phyloP scores from a whole-genome alignment of 495 filamentous ascomycete genomes.

The Barbatosphaeria neglecta region DNA sequence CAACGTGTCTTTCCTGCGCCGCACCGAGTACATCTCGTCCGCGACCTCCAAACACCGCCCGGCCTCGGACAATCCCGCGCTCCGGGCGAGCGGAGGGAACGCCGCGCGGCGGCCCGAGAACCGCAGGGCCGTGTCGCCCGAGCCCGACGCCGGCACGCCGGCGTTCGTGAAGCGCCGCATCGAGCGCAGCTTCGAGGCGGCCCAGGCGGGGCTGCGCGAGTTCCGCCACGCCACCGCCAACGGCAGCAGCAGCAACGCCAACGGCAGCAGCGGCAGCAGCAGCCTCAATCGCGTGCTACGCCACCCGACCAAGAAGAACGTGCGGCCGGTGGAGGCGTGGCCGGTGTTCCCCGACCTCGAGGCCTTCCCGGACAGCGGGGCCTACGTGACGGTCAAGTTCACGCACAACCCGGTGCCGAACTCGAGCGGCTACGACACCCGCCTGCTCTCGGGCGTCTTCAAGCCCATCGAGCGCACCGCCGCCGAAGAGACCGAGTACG shows the following conservation, averaged over 20 bases:
- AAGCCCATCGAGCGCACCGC: constrained; percentile 46
- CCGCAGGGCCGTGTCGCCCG: constrained; percentile 31
- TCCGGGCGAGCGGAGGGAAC: constrained; percentile 30
- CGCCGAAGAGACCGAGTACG: constrained; percentile 36
- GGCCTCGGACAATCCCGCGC: constrained; percentile 6
- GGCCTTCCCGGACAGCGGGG: constrained; percentile 74
- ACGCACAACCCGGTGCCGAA: constrained; percentile 61
- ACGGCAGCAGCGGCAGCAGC: no score
- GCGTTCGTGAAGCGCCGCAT: constrained; percentile 70
- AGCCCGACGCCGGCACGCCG: constrained; percentile 58
- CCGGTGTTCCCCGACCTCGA: constrained; percentile 82
- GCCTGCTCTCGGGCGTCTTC: constrained; percentile 71
- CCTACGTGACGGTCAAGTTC: constrained; percentile 84
- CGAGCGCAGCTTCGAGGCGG: constrained; percentile 75
- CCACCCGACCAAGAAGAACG: constrained; percentile 71
- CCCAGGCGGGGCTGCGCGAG: constrained; percentile 35
- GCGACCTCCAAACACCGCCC: constrained; percentile 25
- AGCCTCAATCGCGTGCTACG: constrained; percentile 65
- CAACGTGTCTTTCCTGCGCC: constrained; percentile 81
- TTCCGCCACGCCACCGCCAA: no score
- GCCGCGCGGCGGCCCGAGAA: constrained; percentile 25
- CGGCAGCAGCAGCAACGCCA: no score
- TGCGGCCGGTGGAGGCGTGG: constrained; percentile 67
- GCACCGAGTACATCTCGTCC: constrained; percentile 90
- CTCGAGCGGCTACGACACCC: constrained; percentile 54